Evolutionary conservation across 2,329 filamentous ascomycete genomes (phyloP).

Genomic region (Phoma sp.): DNA sequence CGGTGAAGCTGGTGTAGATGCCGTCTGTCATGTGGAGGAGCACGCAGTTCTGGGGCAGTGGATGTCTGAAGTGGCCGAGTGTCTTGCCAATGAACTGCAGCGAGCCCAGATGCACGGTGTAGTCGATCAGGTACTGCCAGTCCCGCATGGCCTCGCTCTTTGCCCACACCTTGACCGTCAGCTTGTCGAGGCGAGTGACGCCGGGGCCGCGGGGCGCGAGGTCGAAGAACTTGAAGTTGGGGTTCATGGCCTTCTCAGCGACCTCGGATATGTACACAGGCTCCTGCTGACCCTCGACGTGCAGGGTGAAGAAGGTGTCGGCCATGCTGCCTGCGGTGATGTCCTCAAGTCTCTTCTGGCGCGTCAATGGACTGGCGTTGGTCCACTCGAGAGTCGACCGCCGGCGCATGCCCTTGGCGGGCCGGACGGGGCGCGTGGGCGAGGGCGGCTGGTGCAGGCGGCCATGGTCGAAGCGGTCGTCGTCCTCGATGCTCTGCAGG

Average conservation of each 20-base stretch:
- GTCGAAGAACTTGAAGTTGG: conserved; percentile 87
- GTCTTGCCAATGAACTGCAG: conserved; percentile 80
- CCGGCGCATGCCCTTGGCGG: conserved; percentile 54
- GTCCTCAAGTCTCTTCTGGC: conserved; percentile 80
- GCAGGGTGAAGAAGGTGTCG: conserved; percentile 89
- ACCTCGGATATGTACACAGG: conserved; percentile 93
- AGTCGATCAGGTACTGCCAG: conserved; percentile 73
- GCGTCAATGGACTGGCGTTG: conserved; percentile 62
- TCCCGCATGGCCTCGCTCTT: conserved; percentile 61
- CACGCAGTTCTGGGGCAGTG: conserved; percentile 81
- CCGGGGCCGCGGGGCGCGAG: conserved; percentile 68
- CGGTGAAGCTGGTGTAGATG: conserved; percentile 77
- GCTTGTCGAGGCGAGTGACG: conserved; percentile 69
- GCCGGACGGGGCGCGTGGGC: conserved; percentile 38
- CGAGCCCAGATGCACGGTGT: conserved; percentile 73
- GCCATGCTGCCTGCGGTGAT: conserved; percentile 75
- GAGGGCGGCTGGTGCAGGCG: conserved; percentile 32
- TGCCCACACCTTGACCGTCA: conserved; percentile 79
- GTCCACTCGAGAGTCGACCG: conserved; percentile 70
- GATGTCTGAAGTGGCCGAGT: conserved; percentile 67
- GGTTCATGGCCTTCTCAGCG: conserved; percentile 82
- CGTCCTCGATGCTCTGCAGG: conserved; percentile 42
- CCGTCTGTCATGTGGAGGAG: conserved; percentile 87
- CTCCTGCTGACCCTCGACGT: conserved; percentile 68
- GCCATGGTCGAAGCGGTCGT: conserved; percentile 1